Conservation (phyloP, 2,329 filamentous ascomycete genomes). For the Aspergillus oerlinghausenensis region DNA sequence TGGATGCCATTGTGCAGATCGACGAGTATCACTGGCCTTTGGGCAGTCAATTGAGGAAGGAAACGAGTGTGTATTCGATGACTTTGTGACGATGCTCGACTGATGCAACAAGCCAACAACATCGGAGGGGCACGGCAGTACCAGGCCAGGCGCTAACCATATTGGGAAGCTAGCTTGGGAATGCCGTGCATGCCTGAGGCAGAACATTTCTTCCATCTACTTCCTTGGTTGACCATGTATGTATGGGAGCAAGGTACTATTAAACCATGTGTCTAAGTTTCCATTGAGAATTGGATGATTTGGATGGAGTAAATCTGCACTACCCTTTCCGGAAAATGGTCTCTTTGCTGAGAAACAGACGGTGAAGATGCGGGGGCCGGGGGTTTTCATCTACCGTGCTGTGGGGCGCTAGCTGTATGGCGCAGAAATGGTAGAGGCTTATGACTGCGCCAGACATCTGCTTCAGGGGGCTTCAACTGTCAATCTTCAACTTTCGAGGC, state of each 20-base stretch:
- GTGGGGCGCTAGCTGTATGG: background rate
- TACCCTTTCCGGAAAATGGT: background rate
- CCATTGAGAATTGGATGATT: background rate
- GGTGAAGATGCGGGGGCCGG: background rate
- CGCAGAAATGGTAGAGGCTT: background rate
- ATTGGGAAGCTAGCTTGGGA: background rate
- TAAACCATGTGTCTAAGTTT: too few relatives aligned
- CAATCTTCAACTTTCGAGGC: too few relatives aligned
- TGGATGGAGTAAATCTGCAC: background rate
- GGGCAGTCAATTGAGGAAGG: background rate
- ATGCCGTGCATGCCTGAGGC: background rate
- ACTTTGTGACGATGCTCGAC: background rate
- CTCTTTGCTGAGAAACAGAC: background rate
- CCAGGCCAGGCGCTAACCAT: background rate
- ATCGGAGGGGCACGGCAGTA: background rate
- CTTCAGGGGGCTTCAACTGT: too few relatives aligned
- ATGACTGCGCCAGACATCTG: background rate
- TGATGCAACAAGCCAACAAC: background rate
- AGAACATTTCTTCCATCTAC: background rate
- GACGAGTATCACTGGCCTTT: background rate
- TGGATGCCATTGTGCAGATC: slow-evolving; percentile 24
- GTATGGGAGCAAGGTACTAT: background rate
- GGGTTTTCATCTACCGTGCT: too few relatives aligned
- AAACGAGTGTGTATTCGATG: background rate
- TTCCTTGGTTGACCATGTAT: too few relatives aligned